phyloP scores from a whole-genome alignment of 2,329 filamentous ascomycete genomes.

The Phyllosticta citribraziliensis region DNA sequence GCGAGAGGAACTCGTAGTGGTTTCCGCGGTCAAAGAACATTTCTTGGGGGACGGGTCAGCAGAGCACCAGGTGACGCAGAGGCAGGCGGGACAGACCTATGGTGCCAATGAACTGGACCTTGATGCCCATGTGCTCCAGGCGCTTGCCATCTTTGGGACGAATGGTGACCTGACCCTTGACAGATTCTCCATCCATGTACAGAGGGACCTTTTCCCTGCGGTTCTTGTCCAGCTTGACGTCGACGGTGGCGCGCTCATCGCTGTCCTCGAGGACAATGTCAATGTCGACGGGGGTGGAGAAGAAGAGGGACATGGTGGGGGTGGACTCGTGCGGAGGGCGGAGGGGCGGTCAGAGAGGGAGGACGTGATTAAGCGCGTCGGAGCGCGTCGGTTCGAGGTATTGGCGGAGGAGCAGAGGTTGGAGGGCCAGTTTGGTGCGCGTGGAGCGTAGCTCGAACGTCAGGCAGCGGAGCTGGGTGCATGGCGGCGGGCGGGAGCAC shows the following conservation, averaged over 20 bases:
- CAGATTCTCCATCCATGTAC: constrained; percentile 96
- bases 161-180: constrained; percentile 91
- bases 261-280: constrained; percentile 94
- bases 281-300: constrained; percentile 96
- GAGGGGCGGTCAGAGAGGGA: neutral
- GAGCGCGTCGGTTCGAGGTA: neutral
- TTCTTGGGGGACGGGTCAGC: constrained; percentile 44
- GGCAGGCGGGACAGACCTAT: constrained; percentile 53
- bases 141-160: constrained; percentile 96
- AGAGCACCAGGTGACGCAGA: too few relatives aligned
- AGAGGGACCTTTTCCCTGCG: constrained; percentile 91
- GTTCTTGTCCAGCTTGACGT: constrained; percentile 98
- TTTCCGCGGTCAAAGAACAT: constrained; percentile 99
- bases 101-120: constrained; percentile 98
- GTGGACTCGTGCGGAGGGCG: neutral
- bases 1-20: constrained; percentile 96
- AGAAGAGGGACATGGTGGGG: constrained; percentile 71
- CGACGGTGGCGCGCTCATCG: constrained; percentile 89
- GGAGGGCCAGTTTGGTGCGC: neutral
- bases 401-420: constrained; percentile 1
- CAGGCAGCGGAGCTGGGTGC: neutral
- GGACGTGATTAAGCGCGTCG: neutral
- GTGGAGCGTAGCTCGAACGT: neutral
- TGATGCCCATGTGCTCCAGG: constrained; percentile 96
- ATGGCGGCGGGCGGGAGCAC: neutral